Percentiles rank a stretch among this genome's conserved stretches.
These are phyloP conservation scores for Didymella pinodella DNA, from an alignment of 2,329 filamentous ascomycete species.

Conservation along the genomic window DNA sequence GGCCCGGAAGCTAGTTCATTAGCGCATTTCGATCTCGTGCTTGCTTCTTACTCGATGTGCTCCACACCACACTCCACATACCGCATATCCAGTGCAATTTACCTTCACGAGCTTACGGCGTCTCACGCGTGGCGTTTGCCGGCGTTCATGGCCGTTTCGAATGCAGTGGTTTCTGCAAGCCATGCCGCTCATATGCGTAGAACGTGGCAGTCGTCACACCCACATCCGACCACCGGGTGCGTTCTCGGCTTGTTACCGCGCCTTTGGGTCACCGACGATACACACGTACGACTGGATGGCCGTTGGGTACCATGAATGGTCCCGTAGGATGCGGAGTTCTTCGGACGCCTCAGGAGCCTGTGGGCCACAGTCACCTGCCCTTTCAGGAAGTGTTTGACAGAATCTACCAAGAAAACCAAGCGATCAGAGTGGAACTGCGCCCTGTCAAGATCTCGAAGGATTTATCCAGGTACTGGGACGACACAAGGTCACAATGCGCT, in stretches of 20 bases:
- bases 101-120: background rate
- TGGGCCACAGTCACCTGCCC: constrained; percentile 2
- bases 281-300: background rate
- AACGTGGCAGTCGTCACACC: constrained; percentile 3
- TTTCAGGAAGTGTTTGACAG: constrained; percentile 2
- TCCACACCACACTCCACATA: constrained; percentile 15
- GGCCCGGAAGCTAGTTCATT: constrained; percentile 4
- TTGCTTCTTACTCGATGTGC: constrained; percentile 16
- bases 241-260: constrained; percentile 10
- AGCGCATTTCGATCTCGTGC: constrained; percentile 11
- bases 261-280: constrained; percentile 2
- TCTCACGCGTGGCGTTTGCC: constrained; percentile 1
- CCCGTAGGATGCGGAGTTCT: constrained; percentile 14
- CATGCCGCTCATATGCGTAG: background rate
- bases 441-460: constrained; percentile 14
- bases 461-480: constrained; percentile 3
- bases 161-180: background rate
- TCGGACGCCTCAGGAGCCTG: constrained; percentile 7
- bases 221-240: constrained; percentile 6
- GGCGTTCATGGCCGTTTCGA: constrained; percentile 6
- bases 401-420: background rate
- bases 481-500: background rate
- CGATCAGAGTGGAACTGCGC: background rate
- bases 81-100: constrained; percentile 3
- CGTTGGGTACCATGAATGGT: background rate